Evolutionary conservation across 371 early-diverging fungal species (phyloP).

Genomic region (Zychaea mexicana): DNA sequence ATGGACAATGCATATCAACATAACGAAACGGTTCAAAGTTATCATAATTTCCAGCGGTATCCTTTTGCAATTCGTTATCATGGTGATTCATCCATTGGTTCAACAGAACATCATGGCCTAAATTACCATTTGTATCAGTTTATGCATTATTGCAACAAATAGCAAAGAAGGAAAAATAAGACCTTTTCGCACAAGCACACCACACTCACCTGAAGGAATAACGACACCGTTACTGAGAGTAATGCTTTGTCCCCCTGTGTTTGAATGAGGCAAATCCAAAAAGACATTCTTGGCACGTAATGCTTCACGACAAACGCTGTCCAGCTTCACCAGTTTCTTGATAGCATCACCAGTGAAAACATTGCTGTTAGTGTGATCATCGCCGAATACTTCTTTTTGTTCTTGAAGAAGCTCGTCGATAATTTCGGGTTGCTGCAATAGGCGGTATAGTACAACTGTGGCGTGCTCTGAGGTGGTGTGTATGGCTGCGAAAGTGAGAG

Average conservation of each 20-base stretch:
- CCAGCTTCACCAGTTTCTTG: constrained; percentile 45
- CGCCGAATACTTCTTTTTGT: constrained; percentile 33
- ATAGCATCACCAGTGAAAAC: constrained; percentile 28
- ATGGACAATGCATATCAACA: constrained; percentile 32
- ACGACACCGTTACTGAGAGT: constrained; percentile 39
- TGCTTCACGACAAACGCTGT: constrained; percentile 53
- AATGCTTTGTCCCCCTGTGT: constrained; percentile 24
- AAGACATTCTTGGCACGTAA: constrained; percentile 28
- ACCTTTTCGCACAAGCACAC: too few species aligned
- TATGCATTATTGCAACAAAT: too few species aligned
- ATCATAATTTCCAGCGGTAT: constrained; percentile 8
- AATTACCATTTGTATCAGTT: too few species aligned
- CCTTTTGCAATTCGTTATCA: constrained; percentile 14
- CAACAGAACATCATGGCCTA: constrained; percentile 30
- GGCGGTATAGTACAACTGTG: constrained; percentile 35
- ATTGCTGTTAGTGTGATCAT: constrained; percentile 3
- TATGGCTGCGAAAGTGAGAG: constrained; percentile 37
- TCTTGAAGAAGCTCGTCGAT: constrained; percentile 43
- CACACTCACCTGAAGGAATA: constrained; percentile 39
- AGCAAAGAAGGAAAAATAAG: too few species aligned
- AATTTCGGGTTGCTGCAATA: constrained; percentile 44
- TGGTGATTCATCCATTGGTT: constrained; percentile 25
- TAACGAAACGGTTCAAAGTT: constrained; percentile 52
- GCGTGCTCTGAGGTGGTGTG: constrained; percentile 41
- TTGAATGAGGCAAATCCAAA: constrained; percentile 28